Base-by-base conservation (phyloP, 352 stramenopile species). In the Phytophthora ohioensis region DNA sequence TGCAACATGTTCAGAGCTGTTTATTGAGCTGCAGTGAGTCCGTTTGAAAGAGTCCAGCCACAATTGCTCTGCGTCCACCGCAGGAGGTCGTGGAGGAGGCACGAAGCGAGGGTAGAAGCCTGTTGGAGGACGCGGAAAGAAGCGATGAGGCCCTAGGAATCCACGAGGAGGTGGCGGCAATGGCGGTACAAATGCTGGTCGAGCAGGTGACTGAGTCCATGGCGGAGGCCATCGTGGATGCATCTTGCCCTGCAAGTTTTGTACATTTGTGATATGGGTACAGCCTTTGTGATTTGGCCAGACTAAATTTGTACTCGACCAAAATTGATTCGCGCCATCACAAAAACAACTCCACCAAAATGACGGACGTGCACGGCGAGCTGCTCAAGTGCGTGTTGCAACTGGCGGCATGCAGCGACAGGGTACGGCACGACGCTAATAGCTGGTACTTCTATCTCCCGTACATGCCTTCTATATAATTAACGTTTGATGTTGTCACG, bases 321-420 rank as follows among this genome's bases (percentile, higher is more conserved):
- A 48, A 56, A 32, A 43, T 56, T 56, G 21, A 3, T 27, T 27
- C 21, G 21, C 21, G 21, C 21, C 21, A 27, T 27, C 21, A 27
- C 21, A 27, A 27, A 27, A 27, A 27, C 21, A 27, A 27, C 21
- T 27, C 21, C 21, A 27, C 21, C 21, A 27, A 27, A 35, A 91
- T 90, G 82, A 74, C 67, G 8, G 80, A 91, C 60, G 77, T 85
- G 12, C 71, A 91, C 17, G 71, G 77, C 63, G 85, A 84, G 8
- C 64, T 93, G 66, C 72, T 93, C 60, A 90, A 91, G 72, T 91
- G 85, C 66, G 85, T 90, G 62, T 74, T 93, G 72, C 85, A 93
- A 64, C 64, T 93, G 48, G 81, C 81, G 27, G 81, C 79, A 66
- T 92, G 85, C 59, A 91, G 82, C 71, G 84, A 93, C 67, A 93